Conservation (phyloP, 2,329 filamentous ascomycete species). For the Diaporthe aspalathi region DNA sequence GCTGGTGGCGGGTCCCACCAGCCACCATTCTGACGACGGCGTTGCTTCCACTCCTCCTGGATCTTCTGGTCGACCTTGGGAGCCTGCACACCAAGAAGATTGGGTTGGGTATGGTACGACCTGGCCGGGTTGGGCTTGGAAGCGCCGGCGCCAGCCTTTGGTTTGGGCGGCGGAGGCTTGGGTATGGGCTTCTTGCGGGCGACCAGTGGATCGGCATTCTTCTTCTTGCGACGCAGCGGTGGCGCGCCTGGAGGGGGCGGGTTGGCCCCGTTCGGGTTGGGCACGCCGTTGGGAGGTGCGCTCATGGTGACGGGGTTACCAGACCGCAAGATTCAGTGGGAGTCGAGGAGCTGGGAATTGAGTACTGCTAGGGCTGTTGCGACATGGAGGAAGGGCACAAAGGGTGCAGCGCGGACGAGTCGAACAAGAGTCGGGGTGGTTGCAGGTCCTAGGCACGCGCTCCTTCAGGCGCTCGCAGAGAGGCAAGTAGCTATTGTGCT, state of each 20-base stretch:
- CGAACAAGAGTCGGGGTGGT: background rate
- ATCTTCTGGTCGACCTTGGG: constrained; percentile 43
- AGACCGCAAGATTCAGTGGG: background rate
- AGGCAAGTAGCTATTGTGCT: background rate
- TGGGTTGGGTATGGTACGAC: constrained; percentile 36
- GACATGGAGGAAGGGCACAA: constrained; percentile 20
- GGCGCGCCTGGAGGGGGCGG: constrained; percentile 44
- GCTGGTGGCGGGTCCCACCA: constrained; percentile 66
- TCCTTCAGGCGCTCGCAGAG: constrained; percentile 8
- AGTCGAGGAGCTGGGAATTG: background rate
- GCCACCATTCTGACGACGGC: constrained; percentile 62
- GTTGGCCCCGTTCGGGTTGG: constrained; percentile 41
- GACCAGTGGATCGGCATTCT: constrained; percentile 71
- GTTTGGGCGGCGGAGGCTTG: constrained; percentile 48
- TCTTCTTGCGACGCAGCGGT: constrained; percentile 58
- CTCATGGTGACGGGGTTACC: constrained; percentile 54
- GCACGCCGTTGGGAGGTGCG: constrained; percentile 51
- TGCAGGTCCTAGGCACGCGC: constrained; percentile 19
- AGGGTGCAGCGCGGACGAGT: background rate
- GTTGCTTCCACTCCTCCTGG: constrained; percentile 52
- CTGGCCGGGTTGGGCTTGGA: constrained; percentile 42
- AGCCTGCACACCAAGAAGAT: constrained; percentile 41
- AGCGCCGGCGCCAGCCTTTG: constrained; percentile 44
- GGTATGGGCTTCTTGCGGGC: constrained; percentile 65
- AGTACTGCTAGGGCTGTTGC: background rate